Percentiles rank a stretch among this genome's conserved stretches.
Conservation (phyloP, 2,329 filamentous ascomycete species). For the Aspergillus spinulosporus region DNA sequence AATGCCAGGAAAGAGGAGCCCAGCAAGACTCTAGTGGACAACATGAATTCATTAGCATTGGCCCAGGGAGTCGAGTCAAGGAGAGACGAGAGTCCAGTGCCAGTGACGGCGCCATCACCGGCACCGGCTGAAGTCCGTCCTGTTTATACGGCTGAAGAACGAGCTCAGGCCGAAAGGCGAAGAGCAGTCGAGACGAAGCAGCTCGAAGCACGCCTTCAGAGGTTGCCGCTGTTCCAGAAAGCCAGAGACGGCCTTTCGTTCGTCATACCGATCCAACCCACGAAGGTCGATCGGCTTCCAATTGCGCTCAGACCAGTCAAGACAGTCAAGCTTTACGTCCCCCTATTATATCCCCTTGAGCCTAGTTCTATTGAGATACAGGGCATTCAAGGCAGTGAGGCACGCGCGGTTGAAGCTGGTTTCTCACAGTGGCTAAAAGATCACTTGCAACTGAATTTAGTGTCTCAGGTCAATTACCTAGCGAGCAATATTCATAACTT, state of each 20-base stretch:
- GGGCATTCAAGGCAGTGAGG: constrained; percentile 61
- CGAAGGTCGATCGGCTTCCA: constrained; percentile 62
- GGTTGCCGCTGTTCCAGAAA: constrained; percentile 66
- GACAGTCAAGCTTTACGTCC: constrained; percentile 68
- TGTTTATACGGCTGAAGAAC: constrained; percentile 61
- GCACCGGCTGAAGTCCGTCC: constrained; percentile 40
- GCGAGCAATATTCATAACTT: constrained; percentile 69
- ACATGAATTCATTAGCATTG: constrained; percentile 14
- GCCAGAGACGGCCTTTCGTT: constrained; percentile 70
- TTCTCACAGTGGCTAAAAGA: constrained; percentile 62
- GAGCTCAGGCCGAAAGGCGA: constrained; percentile 61
- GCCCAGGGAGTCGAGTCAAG: neutral
- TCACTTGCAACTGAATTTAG: constrained; percentile 63
- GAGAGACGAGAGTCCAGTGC: neutral
- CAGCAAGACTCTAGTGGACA: constrained; percentile 10
- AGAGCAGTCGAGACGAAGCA: constrained; percentile 68
- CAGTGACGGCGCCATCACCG: neutral
- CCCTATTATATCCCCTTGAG: constrained; percentile 70
- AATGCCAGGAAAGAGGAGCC: constrained; percentile 49
- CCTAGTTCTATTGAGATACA: constrained; percentile 65
- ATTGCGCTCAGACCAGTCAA: constrained; percentile 61
- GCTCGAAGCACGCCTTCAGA: constrained; percentile 72
- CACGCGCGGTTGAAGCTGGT: constrained; percentile 62
- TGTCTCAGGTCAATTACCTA: constrained; percentile 74
- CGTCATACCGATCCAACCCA: constrained; percentile 68